Evolutionary conservation across 768 basidiomycete genomes (phyloP).

Genomic region (Hericium alpestre): DNA sequence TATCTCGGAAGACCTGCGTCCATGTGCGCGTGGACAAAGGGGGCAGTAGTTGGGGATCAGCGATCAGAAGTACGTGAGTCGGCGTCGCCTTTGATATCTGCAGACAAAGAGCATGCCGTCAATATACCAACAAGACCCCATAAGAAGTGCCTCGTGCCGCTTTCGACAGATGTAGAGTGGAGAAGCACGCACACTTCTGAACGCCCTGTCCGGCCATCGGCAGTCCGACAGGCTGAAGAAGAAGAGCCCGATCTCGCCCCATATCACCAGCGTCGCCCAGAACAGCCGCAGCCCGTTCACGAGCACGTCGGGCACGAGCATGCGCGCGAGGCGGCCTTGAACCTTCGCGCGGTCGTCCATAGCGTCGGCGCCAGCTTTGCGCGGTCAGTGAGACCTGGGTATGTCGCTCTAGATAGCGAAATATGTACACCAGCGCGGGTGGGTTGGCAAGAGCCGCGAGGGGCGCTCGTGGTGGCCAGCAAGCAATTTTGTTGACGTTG

Average conservation of each 20-base stretch:
- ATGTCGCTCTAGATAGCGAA: too few relatives aligned
- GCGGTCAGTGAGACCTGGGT: too few relatives aligned
- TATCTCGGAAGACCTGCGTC: constrained; percentile 57
- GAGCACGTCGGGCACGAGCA: constrained; percentile 1
- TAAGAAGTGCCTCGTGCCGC: too few relatives aligned
- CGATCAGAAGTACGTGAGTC: constrained; percentile 62
- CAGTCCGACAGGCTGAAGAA: constrained; percentile 36
- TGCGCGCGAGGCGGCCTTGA: neutral
- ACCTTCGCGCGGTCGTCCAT: neutral
- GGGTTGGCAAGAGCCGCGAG: neutral
- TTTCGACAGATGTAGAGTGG: neutral
- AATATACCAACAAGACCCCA: too few relatives aligned
- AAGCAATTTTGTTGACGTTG: too few relatives aligned
- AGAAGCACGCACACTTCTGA: neutral
- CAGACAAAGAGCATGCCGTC: neutral
- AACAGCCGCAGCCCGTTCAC: constrained; percentile 28
- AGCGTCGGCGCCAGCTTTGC: too few relatives aligned
- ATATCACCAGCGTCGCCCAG: constrained; percentile 60
- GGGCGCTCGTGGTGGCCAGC: neutral
- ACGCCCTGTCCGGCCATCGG: constrained; percentile 39
- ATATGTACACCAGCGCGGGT: too few relatives aligned
- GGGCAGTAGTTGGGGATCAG: constrained; percentile 73
- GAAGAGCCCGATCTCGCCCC: constrained; percentile 62
- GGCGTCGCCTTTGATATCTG: constrained; percentile 4
- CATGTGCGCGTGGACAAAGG: constrained; percentile 63